Evolutionary conservation across 257 asterid genomes (phyloP).

Genomic region (Solanum sitiens): DNA sequence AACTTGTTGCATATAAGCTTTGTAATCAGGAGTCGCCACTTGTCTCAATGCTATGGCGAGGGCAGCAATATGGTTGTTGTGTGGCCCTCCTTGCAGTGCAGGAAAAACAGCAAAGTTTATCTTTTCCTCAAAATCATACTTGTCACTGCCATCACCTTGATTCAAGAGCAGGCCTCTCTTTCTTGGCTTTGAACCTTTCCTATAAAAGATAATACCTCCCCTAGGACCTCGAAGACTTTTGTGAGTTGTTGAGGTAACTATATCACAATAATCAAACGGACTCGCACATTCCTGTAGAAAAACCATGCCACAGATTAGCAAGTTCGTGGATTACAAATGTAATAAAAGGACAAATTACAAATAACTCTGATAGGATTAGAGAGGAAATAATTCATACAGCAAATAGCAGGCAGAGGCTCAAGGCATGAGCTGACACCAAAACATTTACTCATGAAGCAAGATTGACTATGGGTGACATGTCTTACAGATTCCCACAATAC

Average conservation of each 20-base stretch:
- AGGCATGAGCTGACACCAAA: neutral
- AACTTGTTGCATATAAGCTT: conserved; percentile 72
- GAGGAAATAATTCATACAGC: neutral
- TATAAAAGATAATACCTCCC: conserved; percentile 75
- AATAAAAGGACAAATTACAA: neutral
- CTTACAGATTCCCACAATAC: neutral
- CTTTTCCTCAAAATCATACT: conserved; percentile 80
- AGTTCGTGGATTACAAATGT: neutral
- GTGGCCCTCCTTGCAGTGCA: conserved; percentile 88
- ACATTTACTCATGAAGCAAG: neutral
- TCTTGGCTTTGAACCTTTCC: conserved; percentile 74
- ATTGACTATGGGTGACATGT: neutral
- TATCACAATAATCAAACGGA: conserved; percentile 76
- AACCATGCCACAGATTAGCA: conserved; percentile 1
- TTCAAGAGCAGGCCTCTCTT: conserved; percentile 65
- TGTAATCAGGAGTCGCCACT: conserved; percentile 71
- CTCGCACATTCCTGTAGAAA: conserved; percentile 62
- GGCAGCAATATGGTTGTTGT: conserved; percentile 85
- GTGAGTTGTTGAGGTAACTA: conserved; percentile 85
- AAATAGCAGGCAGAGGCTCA: neutral
- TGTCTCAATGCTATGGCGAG: conserved; percentile 84
- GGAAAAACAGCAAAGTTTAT: conserved; percentile 89
- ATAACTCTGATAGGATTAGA: neutral
- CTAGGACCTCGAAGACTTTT: conserved; percentile 95
- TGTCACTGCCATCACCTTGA: conserved; percentile 62